Base-by-base conservation (phyloP, 176 grass and related monocot genomes). In the Oryza australiensis region DNA sequence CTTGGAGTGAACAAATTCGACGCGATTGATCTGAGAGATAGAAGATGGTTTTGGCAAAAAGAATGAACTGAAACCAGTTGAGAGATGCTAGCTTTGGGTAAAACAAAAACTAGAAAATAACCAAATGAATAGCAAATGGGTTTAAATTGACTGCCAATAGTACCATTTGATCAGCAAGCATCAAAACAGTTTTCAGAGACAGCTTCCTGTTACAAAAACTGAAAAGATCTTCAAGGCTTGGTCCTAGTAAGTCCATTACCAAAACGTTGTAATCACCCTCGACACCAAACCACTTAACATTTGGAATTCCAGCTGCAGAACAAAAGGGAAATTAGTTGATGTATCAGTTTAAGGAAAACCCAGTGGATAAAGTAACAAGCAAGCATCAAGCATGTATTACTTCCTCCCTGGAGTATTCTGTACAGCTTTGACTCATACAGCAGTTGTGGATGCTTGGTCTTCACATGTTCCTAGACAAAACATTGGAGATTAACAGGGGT, bases 121-220 rank as follows among this genome's bases (percentile, higher is more conserved):
- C 35, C 35, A 71, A 34, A 11, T 26, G 60, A 5, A 26, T 3
- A 42, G 8, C 14, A 14, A 71, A 13, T 3, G 37, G 30, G 7
- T 64, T 37, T 24, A 63, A 55, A 24, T 78, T 62, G 42, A 59
- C 35, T 18, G 32, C 41, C 45, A 5, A 63, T 4, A 72, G 83
- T 93, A 97, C 94, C 94, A 97, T 93, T 83, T 97, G 91, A 85
- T 97, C 94, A 53, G 94, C 94, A 85, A 97, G 86, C 94, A 97
- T 93, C 45, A 93, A 75, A 87, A 91, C 94, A 87, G 90, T 97
- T 81, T 97, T 97, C 8, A 97, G 73, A 40, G 94, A 97, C 22
- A 97, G 86, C 70, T 93, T 97, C 78, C 94, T 83, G 79, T 89
- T 91, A 64, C 91, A 93, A 81, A 93, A 97, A 67, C 83, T 83